phyloP scores from a whole-genome alignment of 768 basidiomycete genomes.

The Podaxis sp. region DNA sequence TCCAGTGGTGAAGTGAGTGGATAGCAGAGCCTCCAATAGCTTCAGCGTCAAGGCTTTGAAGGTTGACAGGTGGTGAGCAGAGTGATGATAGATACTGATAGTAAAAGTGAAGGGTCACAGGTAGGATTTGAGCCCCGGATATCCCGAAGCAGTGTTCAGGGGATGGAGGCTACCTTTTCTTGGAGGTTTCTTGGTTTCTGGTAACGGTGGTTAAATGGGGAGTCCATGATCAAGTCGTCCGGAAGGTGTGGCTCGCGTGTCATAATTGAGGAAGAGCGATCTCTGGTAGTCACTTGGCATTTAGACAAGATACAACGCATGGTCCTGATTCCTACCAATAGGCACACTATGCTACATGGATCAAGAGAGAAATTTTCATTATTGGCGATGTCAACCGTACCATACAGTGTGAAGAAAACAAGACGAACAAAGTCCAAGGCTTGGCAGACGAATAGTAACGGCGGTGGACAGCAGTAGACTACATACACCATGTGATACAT shows the following conservation, averaged over 20 bases:
- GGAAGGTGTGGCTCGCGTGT: background rate
- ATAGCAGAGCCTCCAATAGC: background rate
- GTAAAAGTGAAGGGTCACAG: too few species aligned
- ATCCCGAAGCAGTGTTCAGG: too few species aligned
- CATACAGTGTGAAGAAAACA: background rate
- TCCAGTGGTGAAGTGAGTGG: background rate
- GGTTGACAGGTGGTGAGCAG: background rate
- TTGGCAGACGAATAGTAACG: background rate
- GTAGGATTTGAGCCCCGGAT: too few species aligned
- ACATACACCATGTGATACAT: background rate
- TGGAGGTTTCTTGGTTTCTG: background rate
- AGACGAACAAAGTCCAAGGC: background rate
- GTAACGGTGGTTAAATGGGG: background rate
- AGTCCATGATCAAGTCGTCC: background rate
- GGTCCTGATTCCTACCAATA: background rate
- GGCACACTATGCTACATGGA: background rate
- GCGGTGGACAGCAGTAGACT: background rate
- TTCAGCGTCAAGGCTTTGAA: background rate
- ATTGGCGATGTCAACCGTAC: background rate
- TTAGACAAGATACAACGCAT: background rate
- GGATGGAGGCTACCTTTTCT: background rate
- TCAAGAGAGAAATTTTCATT: background rate
- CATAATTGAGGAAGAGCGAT: background rate
- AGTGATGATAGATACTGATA: background rate
- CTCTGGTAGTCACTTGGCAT: background rate